Evolutionary conservation across 352 stramenopile species (phyloP).

Genomic region (Phytophthora pisi): DNA sequence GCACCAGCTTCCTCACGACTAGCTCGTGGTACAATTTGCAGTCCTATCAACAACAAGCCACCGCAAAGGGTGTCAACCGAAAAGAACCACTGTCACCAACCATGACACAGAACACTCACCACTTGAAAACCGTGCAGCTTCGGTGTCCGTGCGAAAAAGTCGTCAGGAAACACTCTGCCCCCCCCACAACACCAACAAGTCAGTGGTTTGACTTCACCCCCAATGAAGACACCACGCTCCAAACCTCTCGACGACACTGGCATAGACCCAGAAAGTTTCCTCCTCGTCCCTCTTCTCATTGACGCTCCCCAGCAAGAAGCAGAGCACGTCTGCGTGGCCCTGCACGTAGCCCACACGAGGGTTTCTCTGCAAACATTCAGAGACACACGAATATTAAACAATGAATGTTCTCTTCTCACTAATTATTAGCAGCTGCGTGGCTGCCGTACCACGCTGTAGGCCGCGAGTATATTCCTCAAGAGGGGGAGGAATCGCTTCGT

Average conservation of each 20-base stretch:
- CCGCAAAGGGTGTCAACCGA: conserved; percentile 2
- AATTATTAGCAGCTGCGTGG: not conserved
- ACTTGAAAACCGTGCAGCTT: conserved; percentile 82
- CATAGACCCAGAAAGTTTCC: conserved; percentile 81
- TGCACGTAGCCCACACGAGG: conserved; percentile 78
- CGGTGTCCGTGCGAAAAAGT: conserved; percentile 71
- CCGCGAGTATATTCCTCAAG: conserved; percentile 62
- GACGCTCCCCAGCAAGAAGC: conserved; percentile 65
- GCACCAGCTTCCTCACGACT: conserved; percentile 56
- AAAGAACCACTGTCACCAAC: not conserved
- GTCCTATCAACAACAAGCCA: conserved; percentile 36
- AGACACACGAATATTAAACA: not conserved
- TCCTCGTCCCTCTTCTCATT: conserved; percentile 45
- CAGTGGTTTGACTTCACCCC: not conserved
- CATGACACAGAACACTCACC: conserved; percentile 21
- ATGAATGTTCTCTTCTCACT: not conserved
- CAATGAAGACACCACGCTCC: not conserved
- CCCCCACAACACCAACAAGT: not conserved
- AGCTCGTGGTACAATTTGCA: conserved; percentile 66
- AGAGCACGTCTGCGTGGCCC: conserved; percentile 73
- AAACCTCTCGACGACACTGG: conserved; percentile 66
- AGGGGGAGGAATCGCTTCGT: conserved; percentile 38
- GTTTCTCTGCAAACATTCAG: conserved; percentile 45
- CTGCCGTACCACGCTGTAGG: conserved; percentile 58
- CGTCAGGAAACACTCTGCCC: conserved; percentile 65